Base-by-base conservation (phyloP, 2,329 filamentous ascomycete genomes). In the Thelonectria olida region DNA sequence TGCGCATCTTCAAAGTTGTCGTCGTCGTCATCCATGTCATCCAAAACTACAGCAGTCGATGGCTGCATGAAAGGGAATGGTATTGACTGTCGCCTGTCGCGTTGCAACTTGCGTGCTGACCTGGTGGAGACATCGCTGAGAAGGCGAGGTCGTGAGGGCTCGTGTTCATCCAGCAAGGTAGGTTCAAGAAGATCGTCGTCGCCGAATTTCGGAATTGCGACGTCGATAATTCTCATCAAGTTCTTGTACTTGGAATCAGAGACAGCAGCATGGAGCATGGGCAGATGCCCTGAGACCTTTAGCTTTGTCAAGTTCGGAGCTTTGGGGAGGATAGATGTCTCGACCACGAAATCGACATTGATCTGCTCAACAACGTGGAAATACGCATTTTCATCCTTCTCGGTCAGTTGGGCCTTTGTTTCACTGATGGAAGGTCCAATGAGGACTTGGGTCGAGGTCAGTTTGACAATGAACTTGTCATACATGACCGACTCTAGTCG, bases 201-300 rank as follows among this genome's bases (percentile, higher is more conserved):
- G 15, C 83, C 81, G 23, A 98, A 90, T 63, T 91, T 94, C 1
- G 96, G 96, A 61, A 99, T 92, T 0, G 96, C 94, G 58, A 97
- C 93, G 62, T 99, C 95, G 63, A 99, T 95, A 42, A 99, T 84
- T 70, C 89, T 94, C 96, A 99, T 99, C 61, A 99, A 77, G 45
- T 88, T 94, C 80, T 98, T 99, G 82, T 99, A 99, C 75, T 99
- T 99, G 36, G 89, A 89, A 71, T 99, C 96, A 0, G 96, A 98
- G 36, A 96, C 90, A 0, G 92, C 92, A 10, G 92, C 96, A 75
- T 98, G 95, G 1, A 99, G 83, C 53, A 98, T 89, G 1, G 96
- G 96, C 54, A 99, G 83, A 70, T 96, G 93, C 2, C 96, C 96
- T 1, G 93, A 96, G 31, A 99, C 88, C 62, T 92, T 91, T 68